phyloP scores from a whole-genome alignment of 2,329 filamentous ascomycete genomes.

The Stachybotrys elegans region DNA sequence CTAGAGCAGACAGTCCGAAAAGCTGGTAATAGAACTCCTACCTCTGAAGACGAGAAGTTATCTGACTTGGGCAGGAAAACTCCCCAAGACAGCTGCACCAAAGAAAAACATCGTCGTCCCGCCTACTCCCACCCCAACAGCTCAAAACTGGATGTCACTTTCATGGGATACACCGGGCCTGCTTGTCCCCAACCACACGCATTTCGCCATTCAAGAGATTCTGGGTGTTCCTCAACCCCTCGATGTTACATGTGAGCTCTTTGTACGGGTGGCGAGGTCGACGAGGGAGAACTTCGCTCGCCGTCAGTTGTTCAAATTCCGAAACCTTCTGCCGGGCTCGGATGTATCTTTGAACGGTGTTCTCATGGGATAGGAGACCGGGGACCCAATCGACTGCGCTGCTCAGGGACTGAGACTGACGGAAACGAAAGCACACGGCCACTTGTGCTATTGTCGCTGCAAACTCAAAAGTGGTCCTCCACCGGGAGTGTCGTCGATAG shows the following conservation, averaged over 20 bases:
- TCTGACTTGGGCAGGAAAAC: no score
- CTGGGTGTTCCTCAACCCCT: no score
- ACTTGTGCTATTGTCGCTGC: slow-evolving; percentile 27
- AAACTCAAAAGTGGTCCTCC: slow-evolving; percentile 15
- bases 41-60: no score
- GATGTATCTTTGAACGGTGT: slow-evolving; percentile 42
- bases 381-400: slow-evolving; percentile 17
- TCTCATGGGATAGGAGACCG: slow-evolving; percentile 20
- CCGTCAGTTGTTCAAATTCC: slow-evolving; percentile 60
- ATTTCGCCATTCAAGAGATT: no score
- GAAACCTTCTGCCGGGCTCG: slow-evolving; percentile 55
- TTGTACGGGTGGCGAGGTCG: slow-evolving; percentile 54
- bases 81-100: no score
- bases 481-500: slow-evolving; percentile 17
- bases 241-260: slow-evolving; percentile 53
- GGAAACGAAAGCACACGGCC: slow-evolving; percentile 9
- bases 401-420: slow-evolving; percentile 20
- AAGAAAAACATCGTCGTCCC: no score
- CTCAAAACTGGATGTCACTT: no score
- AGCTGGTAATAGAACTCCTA: no score
- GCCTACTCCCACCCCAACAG: no score
- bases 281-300: slow-evolving; percentile 42
- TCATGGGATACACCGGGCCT: no score
- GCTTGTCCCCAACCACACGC: no score
- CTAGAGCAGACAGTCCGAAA: no score